Conservation (phyloP, 1,139 yeast genomes). For the Torulaspora pretoriensis region DNA sequence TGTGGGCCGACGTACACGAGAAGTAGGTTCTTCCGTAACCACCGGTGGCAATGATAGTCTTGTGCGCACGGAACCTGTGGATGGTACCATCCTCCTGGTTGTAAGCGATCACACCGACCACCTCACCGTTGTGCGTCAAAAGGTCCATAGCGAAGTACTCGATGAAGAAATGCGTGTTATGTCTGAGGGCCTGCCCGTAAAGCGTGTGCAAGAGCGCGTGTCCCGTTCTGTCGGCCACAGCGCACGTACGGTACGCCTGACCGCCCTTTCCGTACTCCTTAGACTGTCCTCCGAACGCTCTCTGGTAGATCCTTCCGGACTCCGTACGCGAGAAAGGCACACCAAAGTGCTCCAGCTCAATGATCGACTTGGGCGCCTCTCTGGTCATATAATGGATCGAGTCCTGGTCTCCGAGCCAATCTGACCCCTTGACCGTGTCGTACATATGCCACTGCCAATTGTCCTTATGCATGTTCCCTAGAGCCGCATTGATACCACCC, state of each 20-base stretch:
- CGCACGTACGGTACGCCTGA: constrained; percentile 98
- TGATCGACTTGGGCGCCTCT: constrained; percentile 94
- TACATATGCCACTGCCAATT: constrained; percentile 99
- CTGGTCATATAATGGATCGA: constrained; percentile 99
- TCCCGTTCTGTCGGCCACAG: constrained; percentile 99
- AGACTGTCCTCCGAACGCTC: constrained; percentile 98
- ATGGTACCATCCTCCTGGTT: constrained; percentile 98
- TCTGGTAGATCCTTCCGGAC: constrained; percentile 94
- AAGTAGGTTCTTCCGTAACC: constrained; percentile 98
- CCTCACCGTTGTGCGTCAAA: constrained; percentile 91
- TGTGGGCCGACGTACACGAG: constrained; percentile 98
- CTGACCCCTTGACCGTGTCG: constrained; percentile 99
- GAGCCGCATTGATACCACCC: constrained; percentile 98
- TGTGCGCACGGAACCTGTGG: constrained; percentile 96
- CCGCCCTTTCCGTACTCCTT: constrained; percentile 97
- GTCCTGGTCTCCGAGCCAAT: constrained; percentile 99
- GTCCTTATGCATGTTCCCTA: constrained; percentile 93
- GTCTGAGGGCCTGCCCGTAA: constrained; percentile 94
- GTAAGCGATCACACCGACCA: constrained; percentile 96
- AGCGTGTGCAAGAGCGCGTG: constrained; percentile 94
- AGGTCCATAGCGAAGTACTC: constrained; percentile 96
- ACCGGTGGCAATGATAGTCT: constrained; percentile 96
- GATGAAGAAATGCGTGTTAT: constrained; percentile 95
- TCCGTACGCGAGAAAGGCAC: constrained; percentile 97
- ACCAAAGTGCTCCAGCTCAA: constrained; percentile 96